phyloP scores from a whole-genome alignment of 225 moss, liverwort and hornwort species.

The Pleurozium schreberi region DNA sequence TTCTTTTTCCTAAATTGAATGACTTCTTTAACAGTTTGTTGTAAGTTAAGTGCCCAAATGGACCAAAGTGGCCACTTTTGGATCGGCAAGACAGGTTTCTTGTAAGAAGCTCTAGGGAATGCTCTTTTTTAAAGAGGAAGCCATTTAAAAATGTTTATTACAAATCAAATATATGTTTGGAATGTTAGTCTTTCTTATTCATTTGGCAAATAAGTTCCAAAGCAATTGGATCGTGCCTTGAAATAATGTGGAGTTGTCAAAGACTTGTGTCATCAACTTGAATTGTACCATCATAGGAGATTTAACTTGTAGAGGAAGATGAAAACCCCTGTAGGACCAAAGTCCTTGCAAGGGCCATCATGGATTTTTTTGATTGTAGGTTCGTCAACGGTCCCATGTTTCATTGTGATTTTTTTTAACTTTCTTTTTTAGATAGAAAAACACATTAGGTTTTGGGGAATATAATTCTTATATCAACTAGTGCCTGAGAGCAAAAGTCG shows the following conservation, averaged over 20 bases:
- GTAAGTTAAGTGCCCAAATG: neutral
- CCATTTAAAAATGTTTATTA: neutral
- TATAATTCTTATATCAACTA: neutral
- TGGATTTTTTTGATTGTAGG: neutral
- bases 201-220: neutral
- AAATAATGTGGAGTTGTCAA: neutral
- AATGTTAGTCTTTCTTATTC: neutral
- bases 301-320: neutral
- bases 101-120: too few species aligned
- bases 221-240: too few species aligned
- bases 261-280: too few species aligned
- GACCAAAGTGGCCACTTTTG: neutral
- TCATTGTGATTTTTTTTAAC: too few species aligned
- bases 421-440: neutral
- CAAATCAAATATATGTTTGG: neutral
- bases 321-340: neutral
- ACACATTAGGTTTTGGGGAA: fast-evolving
- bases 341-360: too few species aligned
- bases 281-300: too few species aligned
- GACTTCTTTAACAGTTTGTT: neutral
- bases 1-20: neutral
- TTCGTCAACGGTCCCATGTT: too few species aligned
- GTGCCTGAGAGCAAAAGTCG: neutral
- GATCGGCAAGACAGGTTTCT: neutral
- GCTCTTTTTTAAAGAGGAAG: neutral